phyloP scores from a whole-genome alignment of 306 rosid genomes.

The Canavalia gladiata region DNA sequence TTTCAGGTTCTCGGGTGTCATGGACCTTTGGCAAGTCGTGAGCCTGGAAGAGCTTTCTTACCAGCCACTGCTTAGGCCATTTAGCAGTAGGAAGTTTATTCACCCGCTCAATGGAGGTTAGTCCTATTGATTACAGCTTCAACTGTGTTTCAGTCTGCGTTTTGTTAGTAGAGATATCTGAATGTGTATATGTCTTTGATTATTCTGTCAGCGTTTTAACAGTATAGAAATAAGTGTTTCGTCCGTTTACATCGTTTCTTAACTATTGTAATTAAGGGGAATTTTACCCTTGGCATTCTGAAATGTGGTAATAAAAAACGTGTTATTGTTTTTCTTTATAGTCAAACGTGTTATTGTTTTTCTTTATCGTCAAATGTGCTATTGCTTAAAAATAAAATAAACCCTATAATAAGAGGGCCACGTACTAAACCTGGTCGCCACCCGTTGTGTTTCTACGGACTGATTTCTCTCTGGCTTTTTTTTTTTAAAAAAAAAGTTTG shows the following conservation, averaged over 20 bases:
- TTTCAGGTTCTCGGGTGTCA: slow-evolving; percentile 87
- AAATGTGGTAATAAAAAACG: too few species aligned
- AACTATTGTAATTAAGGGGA: not conserved
- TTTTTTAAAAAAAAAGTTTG: too few species aligned
- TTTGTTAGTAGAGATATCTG: not conserved
- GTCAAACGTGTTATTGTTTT: too few species aligned
- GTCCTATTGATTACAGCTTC: not conserved
- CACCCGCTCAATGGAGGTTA: not conserved
- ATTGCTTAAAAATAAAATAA: too few species aligned
- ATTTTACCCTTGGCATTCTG: not conserved
- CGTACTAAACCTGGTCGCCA: too few species aligned
- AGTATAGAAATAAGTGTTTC: slow-evolving; percentile 10
- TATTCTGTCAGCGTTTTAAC: not conserved
- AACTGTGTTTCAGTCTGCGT: not conserved
- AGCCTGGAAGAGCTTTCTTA: slow-evolving; percentile 80
- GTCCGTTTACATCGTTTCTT: slow-evolving; percentile 3
- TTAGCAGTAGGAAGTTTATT: not conserved
- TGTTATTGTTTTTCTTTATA: too few species aligned
- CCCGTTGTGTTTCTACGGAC: too few species aligned
- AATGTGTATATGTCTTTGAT: slow-evolving; percentile 17
- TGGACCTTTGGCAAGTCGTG: slow-evolving; percentile 74
- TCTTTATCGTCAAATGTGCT: too few species aligned
- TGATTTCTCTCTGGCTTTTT: too few species aligned
- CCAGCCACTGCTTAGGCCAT: slow-evolving; percentile 55
- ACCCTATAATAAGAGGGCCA: too few species aligned